Evolutionary conservation across 371 early-diverging fungal species (phyloP), one percentile per base, ranked within the genome.

Genomic region (Mucor plumbeus): DNA sequence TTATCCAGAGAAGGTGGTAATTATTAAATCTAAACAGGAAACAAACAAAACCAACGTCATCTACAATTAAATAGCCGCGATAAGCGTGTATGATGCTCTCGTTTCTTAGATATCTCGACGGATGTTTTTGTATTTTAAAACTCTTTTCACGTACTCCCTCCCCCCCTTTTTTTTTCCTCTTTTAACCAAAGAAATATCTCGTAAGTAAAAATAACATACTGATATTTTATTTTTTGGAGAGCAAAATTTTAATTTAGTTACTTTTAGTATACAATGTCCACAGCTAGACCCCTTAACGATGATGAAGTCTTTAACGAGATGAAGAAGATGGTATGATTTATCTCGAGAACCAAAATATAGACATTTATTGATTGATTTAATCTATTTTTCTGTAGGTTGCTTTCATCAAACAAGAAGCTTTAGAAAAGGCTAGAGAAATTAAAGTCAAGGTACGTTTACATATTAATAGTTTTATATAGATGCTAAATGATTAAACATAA

Each of bases 381-480:
- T n/a, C 44, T 44, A 15, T 26, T 21, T 50, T 3, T n/a, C n/a
- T 61, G 6, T 80, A 91, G 91, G 85, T 94, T 64, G 90, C 93
- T 40, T 99, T 99, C 85, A 98, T 99, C 85, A 94, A 92, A 78
- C 97, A 98, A 81, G 99, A 99, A 81, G 99, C 99, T 15, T 78
- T 93, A 31, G 99, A 99, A 78, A 99, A 99, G 84, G 97, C 98
- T 31, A 88, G 95, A 58, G 99, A 99, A 80, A 96, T 98, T 77
- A 95, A 96, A 82, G 95, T 97, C 83, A 98, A 98, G 90, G 94
- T 90, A 79, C 54, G 58, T 41, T 13, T 55, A 26, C 19, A 38
- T 31, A 10, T 26, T 26, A 31, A 26, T 0, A 10, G 14, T 53
- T 8, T 31, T 26, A 26, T 26, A 26, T 26, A 26, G 3, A 26